Conservation (phyloP, 2,329 filamentous ascomycete species). For the Bipolaris zeicola region DNA sequence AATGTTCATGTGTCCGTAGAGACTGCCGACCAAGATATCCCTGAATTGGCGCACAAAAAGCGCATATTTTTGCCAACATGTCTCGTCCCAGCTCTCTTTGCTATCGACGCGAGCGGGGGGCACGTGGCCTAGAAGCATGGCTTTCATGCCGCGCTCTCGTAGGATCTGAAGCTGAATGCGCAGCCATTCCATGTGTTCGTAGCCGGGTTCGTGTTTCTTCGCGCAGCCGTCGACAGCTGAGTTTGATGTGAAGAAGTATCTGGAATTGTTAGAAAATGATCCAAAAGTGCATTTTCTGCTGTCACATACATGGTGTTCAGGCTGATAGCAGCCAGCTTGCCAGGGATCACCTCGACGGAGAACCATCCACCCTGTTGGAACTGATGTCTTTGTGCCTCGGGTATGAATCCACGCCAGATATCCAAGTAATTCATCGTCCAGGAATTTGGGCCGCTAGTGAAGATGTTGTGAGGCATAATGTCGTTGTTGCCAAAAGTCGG, state of each 20-base stretch:
- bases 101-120: conserved; percentile 83
- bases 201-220: conserved; percentile 79
- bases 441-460: conserved; percentile 80
- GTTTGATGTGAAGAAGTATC: conserved; percentile 91
- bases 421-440: conserved; percentile 79
- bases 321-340: conserved; percentile 85
- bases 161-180: conserved; percentile 84
- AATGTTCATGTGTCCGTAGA: conserved; percentile 98
- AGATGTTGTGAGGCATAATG: conserved; percentile 94
- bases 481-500: conserved; percentile 97
- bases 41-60: conserved; percentile 89
- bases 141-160: conserved; percentile 86
- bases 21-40: conserved; percentile 77
- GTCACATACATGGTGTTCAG: conserved; percentile 76
- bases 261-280: conserved; percentile 19
- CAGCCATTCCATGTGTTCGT: conserved; percentile 95
- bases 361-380: conserved; percentile 96
- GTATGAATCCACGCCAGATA: conserved; percentile 87
- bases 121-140: conserved; percentile 91
- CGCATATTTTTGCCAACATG: conserved; percentile 97
- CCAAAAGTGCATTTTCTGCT: too few species aligned
- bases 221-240: conserved; percentile 91
- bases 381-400: conserved; percentile 86
- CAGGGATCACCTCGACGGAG: conserved; percentile 86
- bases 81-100: conserved; percentile 93